A percentile compares a stretch with the other conserved stretches of the same genome.
Conservation (phyloP, 345 rosid genomes). For the Corchorus olitorius region DNA sequence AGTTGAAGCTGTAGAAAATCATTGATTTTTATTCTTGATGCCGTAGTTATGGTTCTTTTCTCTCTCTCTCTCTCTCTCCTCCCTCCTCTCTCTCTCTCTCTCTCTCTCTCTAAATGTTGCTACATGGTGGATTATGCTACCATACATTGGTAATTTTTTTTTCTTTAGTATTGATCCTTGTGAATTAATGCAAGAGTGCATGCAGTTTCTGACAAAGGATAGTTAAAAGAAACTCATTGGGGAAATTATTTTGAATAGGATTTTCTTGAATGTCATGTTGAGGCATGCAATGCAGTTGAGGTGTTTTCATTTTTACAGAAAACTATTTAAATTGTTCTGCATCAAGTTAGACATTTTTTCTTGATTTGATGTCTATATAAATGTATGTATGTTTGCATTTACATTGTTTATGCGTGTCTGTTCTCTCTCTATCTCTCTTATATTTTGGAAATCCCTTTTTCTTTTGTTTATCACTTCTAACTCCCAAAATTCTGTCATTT, state of each 20-base stretch:
- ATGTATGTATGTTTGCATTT: neutral
- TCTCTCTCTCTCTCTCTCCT: no score
- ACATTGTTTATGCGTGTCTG: neutral
- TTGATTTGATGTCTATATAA: neutral
- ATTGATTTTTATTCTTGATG: neutral
- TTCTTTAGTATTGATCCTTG: neutral
- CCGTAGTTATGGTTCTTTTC: neutral
- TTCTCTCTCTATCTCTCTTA: constrained; percentile 8
- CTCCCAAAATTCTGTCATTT: constrained; percentile 4
- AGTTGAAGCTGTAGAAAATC: constrained; percentile 8
- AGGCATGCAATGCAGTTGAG: neutral
- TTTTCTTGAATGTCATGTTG: neutral
- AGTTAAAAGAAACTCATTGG: constrained; percentile 4
- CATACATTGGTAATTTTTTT: neutral
- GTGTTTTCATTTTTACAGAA: neutral
- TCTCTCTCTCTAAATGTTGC: neutral
- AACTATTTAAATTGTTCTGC: neutral
- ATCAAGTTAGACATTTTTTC: neutral
- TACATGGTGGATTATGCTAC: neutral
- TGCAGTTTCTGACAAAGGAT: neutral
- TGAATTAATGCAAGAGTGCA: neutral
- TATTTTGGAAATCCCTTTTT: constrained; percentile 9
- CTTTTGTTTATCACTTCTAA: constrained; percentile 21
- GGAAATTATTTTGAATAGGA: neutral
- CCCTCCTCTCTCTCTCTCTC: no score